Evolutionary conservation across 2,329 filamentous ascomycete genomes (phyloP), one percentile per base, ranked within the genome.

Genomic region (Shiraia bambusicola): DNA sequence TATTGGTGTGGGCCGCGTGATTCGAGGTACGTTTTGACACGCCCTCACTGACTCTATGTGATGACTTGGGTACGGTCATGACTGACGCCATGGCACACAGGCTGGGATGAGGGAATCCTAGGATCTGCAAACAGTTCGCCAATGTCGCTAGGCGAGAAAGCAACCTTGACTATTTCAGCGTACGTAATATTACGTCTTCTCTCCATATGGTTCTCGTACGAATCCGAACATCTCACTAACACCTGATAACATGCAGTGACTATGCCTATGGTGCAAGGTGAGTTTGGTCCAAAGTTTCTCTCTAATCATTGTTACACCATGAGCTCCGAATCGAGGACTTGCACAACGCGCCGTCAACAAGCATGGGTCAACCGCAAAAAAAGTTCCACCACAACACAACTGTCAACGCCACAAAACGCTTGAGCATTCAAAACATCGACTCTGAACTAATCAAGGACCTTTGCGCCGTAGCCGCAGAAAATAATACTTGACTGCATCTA

Each of bases 71-170:
- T 25, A 14, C 50, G 32, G 19, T 8, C 19, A 22, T 22, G 29
- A 52, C 57, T 63, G 40, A 63, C 45, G 16, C 38, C 35, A 31
- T 45, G 53, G 38, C 40, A 40, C 40, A 40, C 49, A 76, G 73
- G 74, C 47, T 76, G 74, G 75, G 75, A 77, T 52, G 72, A 95
- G 72, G 91, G 86, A 54, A 90, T 97, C 38, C 55, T 75, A 36
- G 67, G 57, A 41, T 62, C 58, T 17, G 58, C 56, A 30, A 45
- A 35, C n/a, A 46, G 34, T 35, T 38, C 45, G 28, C 76, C 82
- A 65, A 96, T 98, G 92, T 84, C 85, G 66, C 76, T 95, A 45
- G 91, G 92, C 67, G 92, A 97, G 80, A 92, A 88, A 76, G 84
- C 89, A 39, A 87, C 82, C 37, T 78, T 98, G 52, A 86, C 84